These are phyloP conservation scores for Ogataea nitratoaversa DNA, from an alignment of 805 yeast species.

Conservation along the genomic window DNA sequence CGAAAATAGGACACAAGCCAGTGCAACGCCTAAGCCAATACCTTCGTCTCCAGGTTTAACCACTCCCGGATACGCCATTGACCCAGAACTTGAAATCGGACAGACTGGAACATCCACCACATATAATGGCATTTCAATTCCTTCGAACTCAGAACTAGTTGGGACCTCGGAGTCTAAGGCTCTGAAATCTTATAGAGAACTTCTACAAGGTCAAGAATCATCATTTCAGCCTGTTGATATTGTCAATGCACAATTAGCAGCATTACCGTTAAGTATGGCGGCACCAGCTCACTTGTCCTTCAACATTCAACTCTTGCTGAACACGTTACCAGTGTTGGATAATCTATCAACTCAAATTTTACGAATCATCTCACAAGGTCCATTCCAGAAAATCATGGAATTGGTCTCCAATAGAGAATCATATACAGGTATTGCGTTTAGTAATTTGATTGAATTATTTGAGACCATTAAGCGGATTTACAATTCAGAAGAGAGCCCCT, in stretches of 20 bases:
- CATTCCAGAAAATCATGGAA: slow-evolving; percentile 71
- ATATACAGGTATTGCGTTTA: slow-evolving; percentile 59
- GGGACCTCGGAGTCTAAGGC: slow-evolving; percentile 21
- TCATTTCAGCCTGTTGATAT: slow-evolving; percentile 19
- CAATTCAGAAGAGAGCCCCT: slow-evolving; percentile 63
- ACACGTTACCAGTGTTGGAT: slow-evolving; percentile 73
- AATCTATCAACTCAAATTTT: slow-evolving; percentile 78
- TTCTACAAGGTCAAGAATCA: slow-evolving; percentile 18
- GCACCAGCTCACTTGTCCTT: slow-evolving; percentile 56
- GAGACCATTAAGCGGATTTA: slow-evolving; percentile 73
- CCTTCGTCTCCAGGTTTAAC: no score
- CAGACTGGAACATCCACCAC: slow-evolving; percentile 13
- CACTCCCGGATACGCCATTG: slow-evolving; percentile 1
- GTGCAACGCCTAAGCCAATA: no score
- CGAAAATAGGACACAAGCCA: no score
- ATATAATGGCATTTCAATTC: slow-evolving; percentile 31
- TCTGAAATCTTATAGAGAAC: slow-evolving; percentile 24
- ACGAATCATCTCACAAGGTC: slow-evolving; percentile 64
- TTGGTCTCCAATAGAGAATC: slow-evolving; percentile 64
- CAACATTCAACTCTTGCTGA: slow-evolving; percentile 59
- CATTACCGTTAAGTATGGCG: slow-evolving; percentile 53
- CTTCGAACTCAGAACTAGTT: slow-evolving; percentile 32
- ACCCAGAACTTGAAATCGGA: slow-evolving; percentile 7
- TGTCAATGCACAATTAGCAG: slow-evolving; percentile 49
- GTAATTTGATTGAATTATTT: slow-evolving; percentile 68